Conservation (phyloP, 1,284 basidiomycete species). For the Trichosporon sp. region DNA sequence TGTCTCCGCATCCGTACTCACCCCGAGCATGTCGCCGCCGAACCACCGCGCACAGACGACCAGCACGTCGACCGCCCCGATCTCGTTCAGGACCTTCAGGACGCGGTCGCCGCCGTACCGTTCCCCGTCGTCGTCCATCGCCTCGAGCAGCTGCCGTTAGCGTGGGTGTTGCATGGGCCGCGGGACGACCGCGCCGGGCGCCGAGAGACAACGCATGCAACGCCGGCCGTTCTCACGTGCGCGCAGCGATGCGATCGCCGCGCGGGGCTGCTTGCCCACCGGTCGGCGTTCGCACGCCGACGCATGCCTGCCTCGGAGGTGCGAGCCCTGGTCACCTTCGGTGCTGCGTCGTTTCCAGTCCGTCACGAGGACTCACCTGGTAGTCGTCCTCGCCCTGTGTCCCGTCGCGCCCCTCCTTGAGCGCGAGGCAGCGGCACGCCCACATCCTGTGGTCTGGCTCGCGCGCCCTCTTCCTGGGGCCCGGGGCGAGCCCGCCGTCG, state of each 20-base stretch:
- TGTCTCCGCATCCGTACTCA: conserved; percentile 17
- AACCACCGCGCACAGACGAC: conserved; percentile 30
- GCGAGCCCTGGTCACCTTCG: no score
- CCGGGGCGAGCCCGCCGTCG: conserved; percentile 29
- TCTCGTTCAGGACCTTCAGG: conserved; percentile 32
- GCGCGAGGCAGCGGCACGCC: conserved; percentile 35
- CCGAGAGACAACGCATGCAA: not conserved
- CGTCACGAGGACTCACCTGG: conserved; percentile 29
- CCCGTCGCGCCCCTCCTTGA: conserved; percentile 41
- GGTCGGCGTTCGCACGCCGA: not conserved
- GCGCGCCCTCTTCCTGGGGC: conserved; percentile 27
- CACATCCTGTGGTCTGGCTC: conserved; percentile 49
- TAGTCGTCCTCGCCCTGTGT: conserved; percentile 45
- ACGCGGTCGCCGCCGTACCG: conserved; percentile 45
- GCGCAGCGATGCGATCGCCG: no score
- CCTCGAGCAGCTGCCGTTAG: conserved; percentile 34
- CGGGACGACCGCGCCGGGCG: not conserved
- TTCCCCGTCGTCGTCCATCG: conserved; percentile 45
- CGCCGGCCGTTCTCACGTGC: not conserved
- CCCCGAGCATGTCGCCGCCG: conserved; percentile 46
- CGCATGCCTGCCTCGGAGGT: not conserved
- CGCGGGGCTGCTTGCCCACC: not conserved
- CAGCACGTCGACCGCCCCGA: conserved; percentile 40
- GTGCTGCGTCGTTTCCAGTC: no score
- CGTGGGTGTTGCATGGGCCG: not conserved